phyloP scores from a whole-genome alignment of 352 stramenopile species.

The Phytophthora sojae region DNA sequence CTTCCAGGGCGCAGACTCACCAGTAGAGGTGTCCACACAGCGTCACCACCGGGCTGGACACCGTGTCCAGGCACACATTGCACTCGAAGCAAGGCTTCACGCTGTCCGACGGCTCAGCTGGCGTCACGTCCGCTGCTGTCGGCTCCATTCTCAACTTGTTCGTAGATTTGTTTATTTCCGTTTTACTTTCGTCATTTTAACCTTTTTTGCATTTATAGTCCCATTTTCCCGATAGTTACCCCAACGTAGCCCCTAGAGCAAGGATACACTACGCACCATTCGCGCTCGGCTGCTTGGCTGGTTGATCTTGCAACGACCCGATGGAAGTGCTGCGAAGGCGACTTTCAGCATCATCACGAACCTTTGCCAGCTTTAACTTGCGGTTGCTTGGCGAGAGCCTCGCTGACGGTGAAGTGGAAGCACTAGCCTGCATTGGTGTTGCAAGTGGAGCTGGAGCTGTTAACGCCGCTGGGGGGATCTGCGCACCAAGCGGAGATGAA shows the following conservation, averaged over 20 bases:
- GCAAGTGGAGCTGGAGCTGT: conserved; percentile 18
- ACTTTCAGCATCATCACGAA: conserved; percentile 20
- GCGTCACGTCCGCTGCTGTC: conserved; percentile 6
- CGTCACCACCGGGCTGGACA: conserved; percentile 89
- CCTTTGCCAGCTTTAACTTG: conserved; percentile 51
- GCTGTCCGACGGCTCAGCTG: conserved; percentile 25
- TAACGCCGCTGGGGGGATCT: conserved; percentile 24
- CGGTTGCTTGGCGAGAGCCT: conserved; percentile 61
- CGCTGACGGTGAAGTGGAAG: conserved; percentile 15
- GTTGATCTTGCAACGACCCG: conserved; percentile 48
- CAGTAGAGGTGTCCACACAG: conserved; percentile 93
- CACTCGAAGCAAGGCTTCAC: conserved; percentile 74
- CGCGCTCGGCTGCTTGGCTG: neutral
- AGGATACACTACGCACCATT: neutral
- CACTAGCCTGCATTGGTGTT: conserved; percentile 43
- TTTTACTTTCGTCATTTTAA: neutral
- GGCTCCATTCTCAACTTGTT: conserved; percentile 17
- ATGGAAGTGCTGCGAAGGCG: conserved; percentile 49
- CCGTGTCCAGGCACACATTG: conserved; percentile 91
- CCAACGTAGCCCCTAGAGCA: neutral
- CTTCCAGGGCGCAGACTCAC: conserved; percentile 36
- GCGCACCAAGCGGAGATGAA: conserved; percentile 26
- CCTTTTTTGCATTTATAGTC: conserved; percentile 7
- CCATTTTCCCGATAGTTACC: conserved; percentile 13
- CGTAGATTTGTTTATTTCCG: conserved; percentile 13